Conservation (phyloP, 2,329 filamentous ascomycete species). For the Trichoderma sp. region DNA sequence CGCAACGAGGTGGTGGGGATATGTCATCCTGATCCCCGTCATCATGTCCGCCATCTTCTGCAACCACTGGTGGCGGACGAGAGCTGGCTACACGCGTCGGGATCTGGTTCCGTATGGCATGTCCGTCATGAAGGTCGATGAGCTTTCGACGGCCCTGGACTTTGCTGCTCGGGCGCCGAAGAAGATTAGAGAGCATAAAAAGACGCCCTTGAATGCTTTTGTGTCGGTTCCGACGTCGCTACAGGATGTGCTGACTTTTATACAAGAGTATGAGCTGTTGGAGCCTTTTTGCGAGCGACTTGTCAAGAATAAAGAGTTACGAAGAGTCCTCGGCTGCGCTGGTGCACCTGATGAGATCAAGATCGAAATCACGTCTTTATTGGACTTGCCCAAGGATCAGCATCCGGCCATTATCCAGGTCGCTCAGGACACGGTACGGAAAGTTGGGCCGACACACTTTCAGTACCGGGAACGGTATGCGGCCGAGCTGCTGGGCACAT, state of each 20-base stretch:
- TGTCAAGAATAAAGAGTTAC: constrained; percentile 13
- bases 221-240: constrained; percentile 29
- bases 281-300: constrained; percentile 27
- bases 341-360: constrained; percentile 20
- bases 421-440: constrained; percentile 28
- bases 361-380: constrained; percentile 27
- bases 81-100: constrained; percentile 47
- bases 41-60: constrained; percentile 49
- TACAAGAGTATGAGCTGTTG: constrained; percentile 30
- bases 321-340: constrained; percentile 23
- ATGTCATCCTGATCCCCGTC: constrained; percentile 54
- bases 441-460: constrained; percentile 30
- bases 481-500: constrained; percentile 34
- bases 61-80: constrained; percentile 52
- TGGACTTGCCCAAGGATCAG: constrained; percentile 28
- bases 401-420: constrained; percentile 29
- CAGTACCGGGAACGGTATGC: constrained; percentile 32
- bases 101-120: constrained; percentile 13
- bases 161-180: constrained; percentile 31
- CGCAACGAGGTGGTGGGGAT: constrained; percentile 55
- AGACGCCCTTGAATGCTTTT: constrained; percentile 25
- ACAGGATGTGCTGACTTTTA: constrained; percentile 27
- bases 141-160: constrained; percentile 32
- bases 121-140: constrained; percentile 14
- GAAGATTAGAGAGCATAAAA: constrained; percentile 17